These are phyloP conservation scores for Neurospora crassa DNA, from an alignment of 2,329 filamentous ascomycete genomes.

Conservation along the genomic window DNA sequence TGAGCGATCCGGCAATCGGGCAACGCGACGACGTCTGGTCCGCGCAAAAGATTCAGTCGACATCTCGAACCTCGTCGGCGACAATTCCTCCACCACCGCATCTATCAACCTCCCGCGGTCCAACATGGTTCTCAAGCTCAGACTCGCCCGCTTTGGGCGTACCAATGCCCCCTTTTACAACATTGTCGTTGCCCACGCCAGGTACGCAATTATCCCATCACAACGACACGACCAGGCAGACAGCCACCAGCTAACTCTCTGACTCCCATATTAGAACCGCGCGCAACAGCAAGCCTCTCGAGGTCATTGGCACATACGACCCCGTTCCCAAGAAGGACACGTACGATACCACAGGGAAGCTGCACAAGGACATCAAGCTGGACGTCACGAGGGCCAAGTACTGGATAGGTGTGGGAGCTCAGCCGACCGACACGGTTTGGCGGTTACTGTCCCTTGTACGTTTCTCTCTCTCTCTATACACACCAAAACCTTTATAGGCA, in stretches of 20 bases:
- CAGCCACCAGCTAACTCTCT: not conserved
- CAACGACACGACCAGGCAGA: not conserved
- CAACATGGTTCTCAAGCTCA: constrained; percentile 86
- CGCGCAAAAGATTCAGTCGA: not conserved
- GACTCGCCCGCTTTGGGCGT: constrained; percentile 87
- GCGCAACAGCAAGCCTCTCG: constrained; percentile 77
- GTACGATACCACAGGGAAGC: constrained; percentile 51
- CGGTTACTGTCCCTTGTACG: constrained; percentile 71
- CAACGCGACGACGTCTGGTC: not conserved
- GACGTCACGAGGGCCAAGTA: constrained; percentile 77
- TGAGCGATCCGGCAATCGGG: not conserved
- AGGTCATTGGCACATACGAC: constrained; percentile 79
- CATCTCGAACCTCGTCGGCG: not conserved
- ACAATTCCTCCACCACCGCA: not conserved
- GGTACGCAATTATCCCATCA: constrained; percentile 42
- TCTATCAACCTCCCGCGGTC: not conserved
- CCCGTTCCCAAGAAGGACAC: constrained; percentile 54
- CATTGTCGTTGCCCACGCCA: constrained; percentile 88
- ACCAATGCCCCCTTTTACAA: constrained; percentile 91
- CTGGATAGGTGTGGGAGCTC: constrained; percentile 94
- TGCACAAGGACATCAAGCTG: constrained; percentile 86
- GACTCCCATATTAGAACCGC: constrained; percentile 52
- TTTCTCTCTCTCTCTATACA: not conserved
- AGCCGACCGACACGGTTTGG: constrained; percentile 87
- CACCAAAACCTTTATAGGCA: not conserved